Base-by-base conservation (phyloP, 441 rosid genomes). In the Geranium incanum region DNA sequence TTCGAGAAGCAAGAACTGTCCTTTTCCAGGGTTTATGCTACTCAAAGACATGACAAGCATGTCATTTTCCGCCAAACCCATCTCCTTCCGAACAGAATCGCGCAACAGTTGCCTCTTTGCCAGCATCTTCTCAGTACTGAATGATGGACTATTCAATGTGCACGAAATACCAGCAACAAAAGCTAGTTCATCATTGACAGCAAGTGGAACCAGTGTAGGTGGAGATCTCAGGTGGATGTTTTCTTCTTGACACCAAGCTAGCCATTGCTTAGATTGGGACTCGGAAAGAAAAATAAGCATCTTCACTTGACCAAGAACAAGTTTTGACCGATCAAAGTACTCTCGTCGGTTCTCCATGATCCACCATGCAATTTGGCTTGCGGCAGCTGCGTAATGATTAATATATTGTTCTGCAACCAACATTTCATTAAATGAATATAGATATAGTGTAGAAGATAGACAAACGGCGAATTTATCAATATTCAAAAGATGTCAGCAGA, bases 321-420 rank as follows among this genome's bases (percentile, higher is more conserved):
- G 81, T 77, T 87, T 94, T 19, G 97, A 78, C 69, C 99, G 84
- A 72, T 92, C 90, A 80, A 94, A 94, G 81, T 94, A 94, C 80
- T 94, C 97, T 72, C 86, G 77, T 73, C 97, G 85, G 82, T 94
- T 94, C 83, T 94, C 99, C 99, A 94, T 92, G 50, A 94, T 88
- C 99, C 99, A 94, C 99, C 97, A 94, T 72, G 86, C 92, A 70
- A 94, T 83, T 83, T 94, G 97, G 84, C 94, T 89, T 64, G 96
- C 97, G 66, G 94, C 99, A 78, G 97, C 90, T 50, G 97, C 97
- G 79, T 85, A 90, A 72, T 79, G 95, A 69, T 83, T 84, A 19
- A 94, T 88, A 77, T 92, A 94, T 80, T 90, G 90, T 82, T 92
- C 99, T 94, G 88, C 74, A 83, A 82, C 62, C 71, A 71, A 16